Evolutionary conservation across 2,329 filamentous ascomycete species (phyloP).

Genomic region (Basipetospora chlamydospora): DNA sequence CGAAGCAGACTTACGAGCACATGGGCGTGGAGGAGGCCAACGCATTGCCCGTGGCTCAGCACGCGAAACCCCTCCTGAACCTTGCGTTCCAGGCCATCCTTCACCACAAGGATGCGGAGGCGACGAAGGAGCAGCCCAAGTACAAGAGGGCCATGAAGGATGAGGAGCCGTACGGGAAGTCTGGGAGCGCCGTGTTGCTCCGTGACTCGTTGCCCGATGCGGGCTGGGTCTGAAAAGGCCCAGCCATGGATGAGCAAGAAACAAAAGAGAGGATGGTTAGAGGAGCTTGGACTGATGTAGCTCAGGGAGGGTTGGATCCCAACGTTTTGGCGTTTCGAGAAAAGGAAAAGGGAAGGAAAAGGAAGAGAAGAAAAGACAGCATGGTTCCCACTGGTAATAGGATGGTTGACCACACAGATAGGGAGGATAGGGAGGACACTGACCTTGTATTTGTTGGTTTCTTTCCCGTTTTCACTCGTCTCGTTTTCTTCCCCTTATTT

Average conservation of each 20-base stretch:
- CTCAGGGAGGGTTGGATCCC: conserved; percentile 1
- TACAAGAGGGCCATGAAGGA: not conserved
- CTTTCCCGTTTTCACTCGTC: not conserved
- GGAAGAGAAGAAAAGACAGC: not conserved
- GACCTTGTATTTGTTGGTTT: no score
- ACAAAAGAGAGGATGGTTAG: no score
- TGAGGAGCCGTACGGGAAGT: not conserved
- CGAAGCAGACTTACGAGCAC: conserved; percentile 11
- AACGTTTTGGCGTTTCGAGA: not conserved
- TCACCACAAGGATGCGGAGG: not conserved
- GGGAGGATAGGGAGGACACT: no score
- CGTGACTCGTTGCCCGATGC: not conserved
- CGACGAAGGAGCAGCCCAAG: not conserved
- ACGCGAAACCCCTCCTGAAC: conserved; percentile 26
- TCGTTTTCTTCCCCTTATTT: not conserved
- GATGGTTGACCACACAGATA: not conserved
- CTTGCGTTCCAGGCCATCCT: conserved; percentile 18
- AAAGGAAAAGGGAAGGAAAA: not conserved
- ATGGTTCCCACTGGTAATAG: no score
- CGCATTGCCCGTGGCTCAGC: conserved; percentile 20
- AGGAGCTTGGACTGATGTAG: no score
- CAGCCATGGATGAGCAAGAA: not conserved
- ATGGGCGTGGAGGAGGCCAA: conserved; percentile 24
- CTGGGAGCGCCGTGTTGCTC: conserved; percentile 4
- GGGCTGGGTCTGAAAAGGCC: not conserved